Evolutionary conservation across 106 monocot species (phyloP).

Genomic region (Gastrodia elata): DNA sequence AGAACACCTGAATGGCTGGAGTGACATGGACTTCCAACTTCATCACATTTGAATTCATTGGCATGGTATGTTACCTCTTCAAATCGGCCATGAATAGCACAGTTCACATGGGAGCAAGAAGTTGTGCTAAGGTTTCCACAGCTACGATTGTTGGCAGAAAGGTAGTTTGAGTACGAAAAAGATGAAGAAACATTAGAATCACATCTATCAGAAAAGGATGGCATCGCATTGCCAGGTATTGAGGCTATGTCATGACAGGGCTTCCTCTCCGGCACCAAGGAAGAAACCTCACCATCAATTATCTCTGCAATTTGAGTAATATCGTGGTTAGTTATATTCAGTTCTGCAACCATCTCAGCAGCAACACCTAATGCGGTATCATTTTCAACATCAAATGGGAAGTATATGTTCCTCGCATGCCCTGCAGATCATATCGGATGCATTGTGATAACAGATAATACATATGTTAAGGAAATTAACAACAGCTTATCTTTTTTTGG

Average conservation of each 20-base stretch:
- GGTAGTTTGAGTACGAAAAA: background rate
- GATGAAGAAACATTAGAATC: conserved; percentile 6
- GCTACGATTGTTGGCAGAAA: background rate
- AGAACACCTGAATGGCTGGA: background rate
- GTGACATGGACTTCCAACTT: background rate
- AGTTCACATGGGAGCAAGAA: background rate
- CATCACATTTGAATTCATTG: background rate
- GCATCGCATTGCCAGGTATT: background rate
- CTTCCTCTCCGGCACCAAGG: conserved; percentile 29
- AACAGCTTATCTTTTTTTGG: background rate
- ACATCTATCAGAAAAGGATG: background rate
- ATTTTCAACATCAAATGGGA: conserved; percentile 25
- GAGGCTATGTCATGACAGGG: background rate
- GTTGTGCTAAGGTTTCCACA: background rate
- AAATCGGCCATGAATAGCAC: conserved; percentile 4
- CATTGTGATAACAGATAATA: background rate
- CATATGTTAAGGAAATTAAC: background rate
- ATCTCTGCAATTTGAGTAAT: conserved; percentile 39
- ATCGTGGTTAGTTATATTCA: conserved; percentile 35
- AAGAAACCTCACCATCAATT: conserved; percentile 37
- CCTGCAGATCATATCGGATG: conserved; percentile 13
- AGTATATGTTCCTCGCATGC: conserved; percentile 35
- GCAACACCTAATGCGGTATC: conserved; percentile 50
- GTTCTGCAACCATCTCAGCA: conserved; percentile 42
- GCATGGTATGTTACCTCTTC: conserved; percentile 13